Conservation (phyloP, 371 early-diverging fungal species). For the Dinochytrium kinnereticum region DNA sequence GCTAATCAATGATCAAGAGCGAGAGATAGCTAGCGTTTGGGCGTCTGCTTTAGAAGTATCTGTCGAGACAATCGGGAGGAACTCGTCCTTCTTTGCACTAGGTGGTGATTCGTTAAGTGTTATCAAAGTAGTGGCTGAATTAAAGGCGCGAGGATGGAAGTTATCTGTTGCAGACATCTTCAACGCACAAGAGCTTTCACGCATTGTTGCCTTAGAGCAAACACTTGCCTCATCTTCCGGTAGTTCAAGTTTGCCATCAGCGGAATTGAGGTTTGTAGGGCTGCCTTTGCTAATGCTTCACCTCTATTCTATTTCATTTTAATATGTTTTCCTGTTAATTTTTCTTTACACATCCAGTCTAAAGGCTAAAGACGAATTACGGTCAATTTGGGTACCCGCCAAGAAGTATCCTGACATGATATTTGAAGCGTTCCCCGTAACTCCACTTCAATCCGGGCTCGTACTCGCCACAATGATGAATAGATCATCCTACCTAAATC, state of each 20-base stretch:
- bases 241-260: not conserved
- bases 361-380: not conserved
- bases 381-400: not conserved
- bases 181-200: not conserved
- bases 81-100: slow-evolving; percentile 33
- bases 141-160: not conserved
- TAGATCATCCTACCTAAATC: slow-evolving; percentile 28
- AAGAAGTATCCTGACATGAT: not conserved
- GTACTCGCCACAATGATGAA: slow-evolving; percentile 28
- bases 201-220: not conserved
- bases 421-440: slow-evolving; percentile 6
- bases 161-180: not conserved
- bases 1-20: not conserved
- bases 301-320: not conserved
- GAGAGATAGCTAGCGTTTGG: not conserved
- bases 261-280: not conserved
- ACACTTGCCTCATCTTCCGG: not conserved
- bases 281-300: not conserved
- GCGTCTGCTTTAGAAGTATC: not conserved
- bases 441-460: slow-evolving; percentile 27
- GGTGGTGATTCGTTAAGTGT: slow-evolving; percentile 39
- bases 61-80: slow-evolving; percentile 9
- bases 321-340: not conserved
- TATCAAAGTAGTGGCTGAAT: slow-evolving; percentile 19
- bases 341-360: not conserved